Evolutionary conservation across 2,329 filamentous ascomycete genomes (phyloP).

Genomic region (Aureobasidium sp.): DNA sequence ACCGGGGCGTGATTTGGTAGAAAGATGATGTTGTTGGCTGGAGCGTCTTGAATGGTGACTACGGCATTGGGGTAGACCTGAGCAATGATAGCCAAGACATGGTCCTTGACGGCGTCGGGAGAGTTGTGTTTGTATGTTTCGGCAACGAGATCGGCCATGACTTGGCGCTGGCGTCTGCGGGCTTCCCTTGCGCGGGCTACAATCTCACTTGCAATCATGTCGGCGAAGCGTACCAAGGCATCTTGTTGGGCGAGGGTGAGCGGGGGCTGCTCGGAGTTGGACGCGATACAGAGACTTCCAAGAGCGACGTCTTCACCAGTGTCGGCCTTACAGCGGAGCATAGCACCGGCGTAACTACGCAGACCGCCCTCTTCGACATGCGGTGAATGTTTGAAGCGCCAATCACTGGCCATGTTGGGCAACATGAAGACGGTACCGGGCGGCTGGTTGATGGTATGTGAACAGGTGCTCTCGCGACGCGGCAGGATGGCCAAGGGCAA

Average conservation of each 20-base stretch:
- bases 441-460: slow-evolving; percentile 34
- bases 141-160: slow-evolving; percentile 33
- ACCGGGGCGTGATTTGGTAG: slow-evolving; percentile 27
- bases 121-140: slow-evolving; percentile 18
- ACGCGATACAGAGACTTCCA: slow-evolving; percentile 40
- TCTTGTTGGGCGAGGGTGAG: slow-evolving; percentile 29
- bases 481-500: slow-evolving; percentile 38
- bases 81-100: slow-evolving; percentile 28
- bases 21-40: slow-evolving; percentile 22
- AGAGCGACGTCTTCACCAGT: slow-evolving; percentile 35
- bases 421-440: slow-evolving; percentile 32
- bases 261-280: slow-evolving; percentile 28
- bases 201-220: slow-evolving; percentile 38
- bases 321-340: slow-evolving; percentile 35
- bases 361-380: slow-evolving; percentile 37
- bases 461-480: slow-evolving; percentile 40
- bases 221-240: slow-evolving; percentile 32
- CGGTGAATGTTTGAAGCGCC: slow-evolving; percentile 38
- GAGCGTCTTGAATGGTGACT: slow-evolving; percentile 24
- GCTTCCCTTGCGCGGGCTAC: slow-evolving; percentile 32
- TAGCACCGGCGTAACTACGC: slow-evolving; percentile 37
- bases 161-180: slow-evolving; percentile 36
- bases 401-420: slow-evolving; percentile 38
- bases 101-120: slow-evolving; percentile 21
- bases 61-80: slow-evolving; percentile 31